These are phyloP conservation scores for Pseudonitzschia delicatissima DNA, from an alignment of 108 stramenopile genomes.

Conservation along the genomic window DNA sequence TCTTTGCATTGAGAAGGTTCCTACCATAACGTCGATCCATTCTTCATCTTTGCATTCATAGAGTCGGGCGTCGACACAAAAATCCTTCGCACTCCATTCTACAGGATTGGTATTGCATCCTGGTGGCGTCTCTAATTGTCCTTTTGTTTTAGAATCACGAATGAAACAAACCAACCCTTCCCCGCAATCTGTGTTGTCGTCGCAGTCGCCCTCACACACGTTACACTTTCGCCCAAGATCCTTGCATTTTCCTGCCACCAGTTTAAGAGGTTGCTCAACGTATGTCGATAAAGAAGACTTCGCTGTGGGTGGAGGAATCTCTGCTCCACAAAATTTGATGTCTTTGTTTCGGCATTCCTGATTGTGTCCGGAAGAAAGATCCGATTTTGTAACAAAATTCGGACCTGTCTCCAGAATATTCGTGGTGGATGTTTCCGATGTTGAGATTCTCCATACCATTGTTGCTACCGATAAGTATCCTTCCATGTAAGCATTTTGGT, in stretches of 20 bases:
- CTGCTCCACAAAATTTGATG: background rate
- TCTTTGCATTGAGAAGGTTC: background rate
- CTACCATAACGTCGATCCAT: background rate
- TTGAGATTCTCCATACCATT: background rate
- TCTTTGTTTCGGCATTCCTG: background rate
- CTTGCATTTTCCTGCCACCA: background rate
- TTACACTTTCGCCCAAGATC: background rate
- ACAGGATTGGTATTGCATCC: background rate
- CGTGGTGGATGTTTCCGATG: background rate
- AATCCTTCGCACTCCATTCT: background rate
- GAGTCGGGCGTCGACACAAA: background rate
- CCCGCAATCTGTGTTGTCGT: slow-evolving; percentile 9
- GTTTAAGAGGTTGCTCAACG: background rate
- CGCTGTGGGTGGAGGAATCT: background rate
- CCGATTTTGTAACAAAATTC: background rate
- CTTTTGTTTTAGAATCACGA: background rate
- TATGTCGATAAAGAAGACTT: background rate
- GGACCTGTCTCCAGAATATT: background rate
- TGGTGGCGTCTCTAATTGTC: background rate
- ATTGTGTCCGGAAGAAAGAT: background rate
- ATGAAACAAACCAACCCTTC: slow-evolving; percentile 10
- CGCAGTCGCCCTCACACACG: slow-evolving; percentile 5
- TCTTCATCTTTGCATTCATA: slow-evolving; percentile 7
- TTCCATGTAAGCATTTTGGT: slow-evolving; percentile 13
- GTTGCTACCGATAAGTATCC: slow-evolving; percentile 6